Base-by-base conservation (phyloP, 495 filamentous ascomycete genomes). In the Podospora tetraspora region DNA sequence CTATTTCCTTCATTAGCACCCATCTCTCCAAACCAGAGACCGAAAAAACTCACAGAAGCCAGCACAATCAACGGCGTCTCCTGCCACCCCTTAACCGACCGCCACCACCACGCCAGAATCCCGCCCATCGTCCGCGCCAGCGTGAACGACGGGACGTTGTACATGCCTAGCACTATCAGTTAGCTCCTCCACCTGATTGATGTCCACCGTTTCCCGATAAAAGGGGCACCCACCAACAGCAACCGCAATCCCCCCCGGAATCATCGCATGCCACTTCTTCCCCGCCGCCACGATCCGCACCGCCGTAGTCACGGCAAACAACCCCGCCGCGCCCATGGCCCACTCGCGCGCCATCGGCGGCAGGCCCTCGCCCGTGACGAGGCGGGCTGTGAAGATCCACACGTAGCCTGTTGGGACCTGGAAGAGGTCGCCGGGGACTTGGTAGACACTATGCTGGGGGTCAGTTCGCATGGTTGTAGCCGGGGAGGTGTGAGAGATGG, bases 141-240 rank as follows among this genome's bases (percentile, higher is more conserved):
- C 0, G 96, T 98, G 72, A 99, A 99, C 0, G 92, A 95, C 0
- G 96, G 96, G 3, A 92, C 90, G 73, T 98, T 99, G 80, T 98
- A 99, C 87, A 99, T 99, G 30, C 95, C 93, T 84, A 75, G 34
- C 10, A 9, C n/a, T n/a, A n/a, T 5, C 19, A 22, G 52, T 61
- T 58, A 57, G n/a, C n/a, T 25, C n/a, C n/a, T 25, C n/a, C 1
- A 3, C 21, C 29, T 4, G 12, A 24, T n/a, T n/a, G n/a, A n/a
- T 6, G 1, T 34, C 9, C 30, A 60, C 30, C 30, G 1, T 22
- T 1, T 13, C 27, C 57, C 24, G 10, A 22, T 23, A 67, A 59
- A 63, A 57, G 21, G 12, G 59, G 43, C 29, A 79, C 85, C 75
- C 75, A 87, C 87, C 89, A 74, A 97, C 92, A 56, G 94, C 94